phyloP scores from a whole-genome alignment of 148 eudicot genomes.

The Tetragonia tetragonoides region DNA sequence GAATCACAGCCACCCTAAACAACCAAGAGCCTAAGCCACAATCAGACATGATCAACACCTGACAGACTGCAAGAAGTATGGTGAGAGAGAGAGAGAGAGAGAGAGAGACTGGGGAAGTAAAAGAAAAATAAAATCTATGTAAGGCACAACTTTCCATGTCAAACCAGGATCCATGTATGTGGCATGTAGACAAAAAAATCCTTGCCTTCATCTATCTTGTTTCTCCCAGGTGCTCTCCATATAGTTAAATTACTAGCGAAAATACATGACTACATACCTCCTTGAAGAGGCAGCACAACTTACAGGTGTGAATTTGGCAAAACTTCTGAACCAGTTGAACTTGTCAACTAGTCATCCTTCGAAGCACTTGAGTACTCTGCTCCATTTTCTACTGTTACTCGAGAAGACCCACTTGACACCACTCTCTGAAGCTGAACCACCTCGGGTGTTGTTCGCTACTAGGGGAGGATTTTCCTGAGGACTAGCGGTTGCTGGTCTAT shows the following conservation, averaged over 20 bases:
- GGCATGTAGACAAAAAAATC: conserved; percentile 24
- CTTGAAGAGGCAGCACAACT: conserved; percentile 9
- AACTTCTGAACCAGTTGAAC: conserved; percentile 4
- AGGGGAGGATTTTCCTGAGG: conserved; percentile 53
- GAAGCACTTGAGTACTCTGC: conserved; percentile 65
- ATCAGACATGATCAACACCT: too few species aligned
- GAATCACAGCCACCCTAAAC: conserved; percentile 15
- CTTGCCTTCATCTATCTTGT: conserved; percentile 9
- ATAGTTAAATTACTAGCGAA: not conserved
- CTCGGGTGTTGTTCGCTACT: conserved; percentile 37
- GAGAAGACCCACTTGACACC: conserved; percentile 64
- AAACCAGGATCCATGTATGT: conserved; percentile 13
- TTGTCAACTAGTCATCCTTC: conserved; percentile 41
- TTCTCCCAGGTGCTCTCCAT: conserved; percentile 1
- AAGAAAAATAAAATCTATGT: not conserved
- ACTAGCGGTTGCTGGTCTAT: conserved; percentile 40
- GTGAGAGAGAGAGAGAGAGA: not conserved
- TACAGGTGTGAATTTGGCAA: conserved; percentile 7
- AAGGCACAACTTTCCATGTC: not conserved
- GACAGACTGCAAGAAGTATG: conserved; percentile 3
- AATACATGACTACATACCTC: conserved; percentile 18
- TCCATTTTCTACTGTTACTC: conserved; percentile 57
- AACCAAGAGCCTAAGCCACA: conserved; percentile 8
- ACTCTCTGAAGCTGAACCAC: conserved; percentile 29
- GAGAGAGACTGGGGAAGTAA: too few species aligned